Evolutionary conservation across 225 moss, liverwort and hornwort genomes (phyloP).

Genomic region (Sphagnum tenellum): DNA sequence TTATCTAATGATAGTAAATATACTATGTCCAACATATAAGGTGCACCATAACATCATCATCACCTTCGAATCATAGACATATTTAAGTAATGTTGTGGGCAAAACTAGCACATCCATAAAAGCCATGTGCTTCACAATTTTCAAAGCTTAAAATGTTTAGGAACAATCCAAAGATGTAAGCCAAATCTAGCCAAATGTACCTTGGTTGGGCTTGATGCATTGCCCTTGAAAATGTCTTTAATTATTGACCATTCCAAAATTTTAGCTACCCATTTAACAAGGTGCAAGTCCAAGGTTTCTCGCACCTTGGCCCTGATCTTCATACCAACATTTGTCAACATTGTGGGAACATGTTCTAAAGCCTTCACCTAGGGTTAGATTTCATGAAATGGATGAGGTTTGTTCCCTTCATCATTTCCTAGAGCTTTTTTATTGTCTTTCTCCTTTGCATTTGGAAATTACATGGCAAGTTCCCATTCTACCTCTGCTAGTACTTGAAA

Average conservation of each 20-base stretch:
- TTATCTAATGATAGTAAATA: too few species aligned
- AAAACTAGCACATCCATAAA: too few species aligned
- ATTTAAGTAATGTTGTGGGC: too few species aligned
- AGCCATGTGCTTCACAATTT: too few species aligned
- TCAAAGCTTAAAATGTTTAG: too few species aligned
- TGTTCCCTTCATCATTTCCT: constrained; percentile 20
- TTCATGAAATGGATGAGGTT: constrained; percentile 34
- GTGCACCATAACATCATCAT: too few species aligned
- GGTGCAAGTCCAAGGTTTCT: constrained; percentile 70
- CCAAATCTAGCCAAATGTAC: constrained; percentile 13
- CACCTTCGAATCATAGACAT: too few species aligned
- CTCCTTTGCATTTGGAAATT: constrained; percentile 32
- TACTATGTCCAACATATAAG: too few species aligned
- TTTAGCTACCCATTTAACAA: constrained; percentile 80
- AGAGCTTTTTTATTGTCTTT: constrained; percentile 4
- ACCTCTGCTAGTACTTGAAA: constrained; percentile 83
- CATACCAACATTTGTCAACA: constrained; percentile 92
- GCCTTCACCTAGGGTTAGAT: constrained; percentile 61
- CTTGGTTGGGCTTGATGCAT: constrained; percentile 97
- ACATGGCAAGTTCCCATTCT: constrained; percentile 70
- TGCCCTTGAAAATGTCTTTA: constrained; percentile 87
- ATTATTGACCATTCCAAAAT: constrained; percentile 71
- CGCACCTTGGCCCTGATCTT: constrained; percentile 87
- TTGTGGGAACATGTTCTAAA: constrained; percentile 77
- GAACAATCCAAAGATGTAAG: too few species aligned